phyloP scores from a whole-genome alignment of 2,329 filamentous ascomycete genomes.

The Cryphonectria nitschkei region DNA sequence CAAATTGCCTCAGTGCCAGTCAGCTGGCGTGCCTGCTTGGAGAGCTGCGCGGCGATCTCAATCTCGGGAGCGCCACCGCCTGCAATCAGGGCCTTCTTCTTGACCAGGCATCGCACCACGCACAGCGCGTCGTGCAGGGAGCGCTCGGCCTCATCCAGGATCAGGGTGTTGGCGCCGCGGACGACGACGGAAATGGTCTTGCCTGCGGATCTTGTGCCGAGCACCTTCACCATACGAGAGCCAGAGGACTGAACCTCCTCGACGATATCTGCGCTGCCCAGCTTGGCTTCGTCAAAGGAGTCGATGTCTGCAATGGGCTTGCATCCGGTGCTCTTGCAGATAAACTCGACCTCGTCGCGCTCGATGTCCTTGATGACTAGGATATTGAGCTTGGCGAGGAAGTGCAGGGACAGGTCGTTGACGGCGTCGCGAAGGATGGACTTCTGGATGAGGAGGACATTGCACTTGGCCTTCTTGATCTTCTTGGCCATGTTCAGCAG shows the following conservation, averaged over 20 bases:
- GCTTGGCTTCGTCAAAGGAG: slow-evolving; percentile 98
- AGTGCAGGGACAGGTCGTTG: slow-evolving; percentile 96
- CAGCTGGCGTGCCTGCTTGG: slow-evolving; percentile 79
- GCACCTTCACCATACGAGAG: slow-evolving; percentile 92
- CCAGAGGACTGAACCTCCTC: slow-evolving; percentile 90
- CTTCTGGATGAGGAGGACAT: slow-evolving; percentile 97
- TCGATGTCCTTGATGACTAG: slow-evolving; percentile 97
- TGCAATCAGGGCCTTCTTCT: slow-evolving; percentile 99
- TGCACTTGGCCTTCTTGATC: slow-evolving; percentile 99
- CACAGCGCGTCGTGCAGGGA: slow-evolving; percentile 97
- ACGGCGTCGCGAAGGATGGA: slow-evolving; percentile 97
- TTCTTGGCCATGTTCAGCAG: slow-evolving; percentile 99
- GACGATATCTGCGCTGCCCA: slow-evolving; percentile 88
- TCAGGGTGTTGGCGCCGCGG: slow-evolving; percentile 90
- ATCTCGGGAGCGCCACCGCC: slow-evolving; percentile 97
- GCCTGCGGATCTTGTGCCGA: slow-evolving; percentile 79
- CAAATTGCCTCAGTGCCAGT: slow-evolving; percentile 95
- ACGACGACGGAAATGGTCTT: slow-evolving; percentile 95
- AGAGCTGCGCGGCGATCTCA: slow-evolving; percentile 87
- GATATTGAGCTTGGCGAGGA: slow-evolving; percentile 96
- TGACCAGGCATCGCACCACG: slow-evolving; percentile 94
- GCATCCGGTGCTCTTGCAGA: slow-evolving; percentile 98
- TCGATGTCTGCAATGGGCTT: slow-evolving; percentile 99
- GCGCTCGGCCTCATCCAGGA: slow-evolving; percentile 95
- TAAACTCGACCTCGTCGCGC: slow-evolving; percentile 97